Base-by-base conservation (phyloP, 2,329 filamentous ascomycete genomes). In the Fusarium setosum region DNA sequence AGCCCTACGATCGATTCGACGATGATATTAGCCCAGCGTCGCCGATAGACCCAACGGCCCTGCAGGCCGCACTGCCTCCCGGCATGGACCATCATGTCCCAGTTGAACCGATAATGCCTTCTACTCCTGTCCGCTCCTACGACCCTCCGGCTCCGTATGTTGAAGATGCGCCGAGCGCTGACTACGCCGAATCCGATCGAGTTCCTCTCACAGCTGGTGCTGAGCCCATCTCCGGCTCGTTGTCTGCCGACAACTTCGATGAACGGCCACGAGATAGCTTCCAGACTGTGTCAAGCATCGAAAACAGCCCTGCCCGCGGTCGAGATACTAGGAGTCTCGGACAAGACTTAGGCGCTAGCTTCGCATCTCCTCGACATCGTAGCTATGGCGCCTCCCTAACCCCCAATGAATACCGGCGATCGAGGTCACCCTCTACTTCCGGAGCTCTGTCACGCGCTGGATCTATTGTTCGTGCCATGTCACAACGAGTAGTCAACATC, bases 401-500 rank as follows among this genome's bases (percentile, higher is more conserved):
- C 24, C 87, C 88, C 7, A 81, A 79, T 18, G 83, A 83, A 21
- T 77, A 80, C 59, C 82, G 83, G 51, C 81, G 85, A 41, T 91
- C 90, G 40, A 82, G 90, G 35, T 88, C 90, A 3, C 82, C 87
- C 3, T 90, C 89, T 17, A 84, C 86, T 9, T 84, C 87, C 11
- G 86, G 86, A 23, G 90, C 91, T 17, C 77, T 94, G 51, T 87
- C 85, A 21, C 84, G 88, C 69, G 91, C 92, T 61, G 88, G 91
- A 41, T 92, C 91, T 9, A 92, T 94, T 70, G 88, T 94, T 78
- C 87, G 91, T 67, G 88, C 88, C 63, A 97, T 99, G 89, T 98
- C 96, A 29, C 94, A 97, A 80, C 93, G 96, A 82, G 94, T 99
- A 56, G 96, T 99, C 73, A 98, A 98, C 74, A 87, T 99, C 71